Conservation (phyloP, 2,329 filamentous ascomycete genomes). For the Leptoxyphium fumago region DNA sequence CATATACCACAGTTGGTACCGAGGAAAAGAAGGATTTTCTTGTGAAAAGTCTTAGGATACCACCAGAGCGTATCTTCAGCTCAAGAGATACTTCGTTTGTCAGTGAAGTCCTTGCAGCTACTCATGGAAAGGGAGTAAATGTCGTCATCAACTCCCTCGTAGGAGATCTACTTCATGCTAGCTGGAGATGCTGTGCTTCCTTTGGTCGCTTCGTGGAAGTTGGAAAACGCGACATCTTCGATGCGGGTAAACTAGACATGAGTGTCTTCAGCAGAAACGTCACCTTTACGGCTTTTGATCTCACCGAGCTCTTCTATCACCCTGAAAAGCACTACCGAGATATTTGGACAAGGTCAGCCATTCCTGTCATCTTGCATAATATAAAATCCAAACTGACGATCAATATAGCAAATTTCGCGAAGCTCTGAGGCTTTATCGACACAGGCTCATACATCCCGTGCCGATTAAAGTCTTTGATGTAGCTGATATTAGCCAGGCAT, state of each 20-base stretch:
- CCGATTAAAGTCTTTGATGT: too few species aligned
- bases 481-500: too few species aligned
- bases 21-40: constrained; percentile 15
- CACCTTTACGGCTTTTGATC: constrained; percentile 5
- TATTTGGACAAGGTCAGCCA: too few species aligned
- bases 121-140: constrained; percentile 20
- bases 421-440: too few species aligned
- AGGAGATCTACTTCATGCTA: constrained; percentile 13
- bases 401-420: too few species aligned
- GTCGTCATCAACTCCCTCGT: constrained; percentile 20
- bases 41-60: constrained; percentile 14
- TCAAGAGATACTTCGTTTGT: constrained; percentile 17
- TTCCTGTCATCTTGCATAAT: too few species aligned
- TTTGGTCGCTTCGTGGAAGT: constrained; percentile 20
- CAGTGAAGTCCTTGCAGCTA: constrained; percentile 12
- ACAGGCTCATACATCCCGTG: too few species aligned
- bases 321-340: too few species aligned
- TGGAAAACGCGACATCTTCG: constrained; percentile 9
- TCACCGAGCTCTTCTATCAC: not conserved
- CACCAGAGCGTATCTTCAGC: constrained; percentile 19
- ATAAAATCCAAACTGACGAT: too few species aligned
- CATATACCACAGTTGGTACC: constrained; percentile 18
- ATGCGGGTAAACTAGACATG: constrained; percentile 8
- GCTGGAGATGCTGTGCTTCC: constrained; percentile 9
- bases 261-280: constrained; percentile 4